Conservation (phyloP, 2,329 filamentous ascomycete genomes). For the Fusarium penzigii region DNA sequence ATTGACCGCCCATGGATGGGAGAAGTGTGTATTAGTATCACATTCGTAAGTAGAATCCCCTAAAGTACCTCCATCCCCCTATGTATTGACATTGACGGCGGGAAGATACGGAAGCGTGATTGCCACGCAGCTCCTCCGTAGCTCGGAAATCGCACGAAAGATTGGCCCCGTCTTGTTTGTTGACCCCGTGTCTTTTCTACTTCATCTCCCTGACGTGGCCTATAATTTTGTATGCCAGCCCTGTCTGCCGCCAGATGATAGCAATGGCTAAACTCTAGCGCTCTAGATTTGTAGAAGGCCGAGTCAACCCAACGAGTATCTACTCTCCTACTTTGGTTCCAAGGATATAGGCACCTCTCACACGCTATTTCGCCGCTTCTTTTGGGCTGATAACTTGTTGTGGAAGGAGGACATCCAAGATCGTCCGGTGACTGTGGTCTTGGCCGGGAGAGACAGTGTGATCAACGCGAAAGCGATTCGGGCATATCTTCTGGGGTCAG, state of each 20-base stretch:
- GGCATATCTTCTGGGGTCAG: conserved; percentile 46
- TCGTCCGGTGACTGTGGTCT: conserved; percentile 46
- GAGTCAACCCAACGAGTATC: conserved; percentile 54
- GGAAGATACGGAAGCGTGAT: conserved; percentile 55
- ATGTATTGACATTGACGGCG: conserved; percentile 2
- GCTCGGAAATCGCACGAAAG: conserved; percentile 26
- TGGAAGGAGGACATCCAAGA: conserved; percentile 57
- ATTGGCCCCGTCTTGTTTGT: conserved; percentile 56
- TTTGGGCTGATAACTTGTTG: conserved; percentile 61
- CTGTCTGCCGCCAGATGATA: too few relatives aligned
- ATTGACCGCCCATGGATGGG: conserved; percentile 50
- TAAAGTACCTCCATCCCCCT: background rate
- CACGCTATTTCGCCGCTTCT: conserved; percentile 58
- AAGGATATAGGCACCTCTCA: conserved; percentile 61
- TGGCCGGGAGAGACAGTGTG: conserved; percentile 56
- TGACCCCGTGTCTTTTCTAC: conserved; percentile 60
- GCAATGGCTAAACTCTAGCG: conserved; percentile 8
- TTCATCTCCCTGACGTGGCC: conserved; percentile 63
- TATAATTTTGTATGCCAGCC: conserved; percentile 67
- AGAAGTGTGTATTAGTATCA: conserved; percentile 53
- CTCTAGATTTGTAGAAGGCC: conserved; percentile 41
- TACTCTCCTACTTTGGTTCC: conserved; percentile 61
- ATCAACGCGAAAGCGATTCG: conserved; percentile 54
- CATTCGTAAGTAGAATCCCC: conserved; percentile 44
- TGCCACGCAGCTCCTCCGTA: conserved; percentile 55